Evolutionary conservation across 129 eudicot species (phyloP), one percentile per base, ranked within the genome.

Genomic region (Arctium lappa): DNA sequence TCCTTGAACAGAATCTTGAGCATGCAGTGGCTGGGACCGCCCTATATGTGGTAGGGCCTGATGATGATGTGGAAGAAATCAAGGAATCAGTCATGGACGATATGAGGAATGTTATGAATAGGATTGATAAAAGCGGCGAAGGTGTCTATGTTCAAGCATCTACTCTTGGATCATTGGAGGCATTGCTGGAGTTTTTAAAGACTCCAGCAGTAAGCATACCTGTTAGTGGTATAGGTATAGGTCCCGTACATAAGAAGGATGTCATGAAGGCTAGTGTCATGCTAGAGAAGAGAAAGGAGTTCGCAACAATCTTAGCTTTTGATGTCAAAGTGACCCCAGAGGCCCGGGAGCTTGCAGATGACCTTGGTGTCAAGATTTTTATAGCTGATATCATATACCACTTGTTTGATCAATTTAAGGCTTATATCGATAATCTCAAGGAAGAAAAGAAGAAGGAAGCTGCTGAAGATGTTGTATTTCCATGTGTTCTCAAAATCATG

Each of bases 101-200:
- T 74, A 90, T 91, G 97, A 78, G 82, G 73, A 91, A 91, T 30
- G 97, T 93, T n/a, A 91, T 93, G 97, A 93, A 78, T 84, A 85
- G 95, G 82, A 95, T 95, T 37, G 98, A 95, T 81, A 95, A 87
- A 86, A 90, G 92, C 56, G 98, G 97, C 1, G 98, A 91, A 77
- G 98, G 98, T 32, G 98, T 93, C 75, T 93, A 87, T 82, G 97
- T 95, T 76, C 97, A 95, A 86, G 97, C 99, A 13, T 95, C 99
- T 68, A 93, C 97, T 16, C 99, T 91, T 74, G 98, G 98, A 42
- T 95, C 98, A 12, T 79, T 95, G 79, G 99, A 95, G 82, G 99
- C 97, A 40, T 84, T 92, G 60, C 86, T 94, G 16, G 97, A 92
- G 81, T 91, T 95, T 75, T 56, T 95, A 85, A 92, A 92, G 79